These are phyloP conservation scores for Pichia sp. DNA, from an alignment of 1,139 yeast species.

Conservation along the genomic window DNA sequence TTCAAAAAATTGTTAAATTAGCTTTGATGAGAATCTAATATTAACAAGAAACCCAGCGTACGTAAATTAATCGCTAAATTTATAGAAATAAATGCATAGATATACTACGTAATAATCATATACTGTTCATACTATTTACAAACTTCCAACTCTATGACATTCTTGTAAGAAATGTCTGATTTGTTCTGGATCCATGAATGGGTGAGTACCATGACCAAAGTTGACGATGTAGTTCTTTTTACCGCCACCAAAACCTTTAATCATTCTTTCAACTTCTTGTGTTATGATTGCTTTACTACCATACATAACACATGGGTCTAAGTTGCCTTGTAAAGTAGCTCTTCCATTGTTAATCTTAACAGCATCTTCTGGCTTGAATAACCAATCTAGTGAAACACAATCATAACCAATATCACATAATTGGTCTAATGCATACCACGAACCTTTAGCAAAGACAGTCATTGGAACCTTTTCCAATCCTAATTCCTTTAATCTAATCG, in stretches of 20 bases:
- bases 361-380: constrained; percentile 80
- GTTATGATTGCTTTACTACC: constrained; percentile 81
- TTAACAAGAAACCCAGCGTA: not conserved
- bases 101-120: not conserved
- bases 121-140: not conserved
- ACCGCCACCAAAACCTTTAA: constrained; percentile 86
- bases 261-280: constrained; percentile 79
- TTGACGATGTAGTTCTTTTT: constrained; percentile 85
- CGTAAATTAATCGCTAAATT: not conserved
- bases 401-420: constrained; percentile 83
- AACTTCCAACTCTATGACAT: constrained; percentile 69
- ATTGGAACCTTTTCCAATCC: constrained; percentile 79
- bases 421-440: constrained; percentile 93
- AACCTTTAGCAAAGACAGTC: constrained; percentile 91
- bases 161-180: constrained; percentile 78
- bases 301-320: constrained; percentile 92
- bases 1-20: constrained; percentile 16
- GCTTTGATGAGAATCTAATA: constrained; percentile 16
- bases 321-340: constrained; percentile 86
- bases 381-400: constrained; percentile 88
- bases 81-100: not conserved
- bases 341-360: constrained; percentile 70
- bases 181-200: constrained; percentile 91
- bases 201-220: constrained; percentile 97
- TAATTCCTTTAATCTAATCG: constrained; percentile 60